These are phyloP conservation scores for Arabidopsis suecica DNA, from an alignment of 345 rosid genomes.

Conservation along the genomic window DNA sequence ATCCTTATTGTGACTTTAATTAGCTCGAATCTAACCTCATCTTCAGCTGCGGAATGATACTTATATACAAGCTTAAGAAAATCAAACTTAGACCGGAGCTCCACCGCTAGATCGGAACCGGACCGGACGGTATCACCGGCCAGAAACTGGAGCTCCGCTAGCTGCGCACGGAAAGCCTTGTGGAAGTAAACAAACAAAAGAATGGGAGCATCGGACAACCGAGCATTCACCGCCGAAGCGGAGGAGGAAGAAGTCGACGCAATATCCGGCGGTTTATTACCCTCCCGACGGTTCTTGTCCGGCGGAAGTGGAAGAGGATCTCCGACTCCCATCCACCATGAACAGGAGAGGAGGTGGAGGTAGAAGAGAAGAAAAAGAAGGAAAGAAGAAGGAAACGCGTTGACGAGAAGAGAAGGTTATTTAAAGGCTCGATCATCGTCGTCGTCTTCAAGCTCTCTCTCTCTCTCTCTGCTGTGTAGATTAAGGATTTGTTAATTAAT, in stretches of 20 bases:
- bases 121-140: constrained; percentile 43
- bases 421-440: constrained; percentile 37
- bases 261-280: constrained; percentile 13
- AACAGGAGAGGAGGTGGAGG: constrained; percentile 38
- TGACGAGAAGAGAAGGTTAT: constrained; percentile 29
- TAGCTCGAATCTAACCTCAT: constrained; percentile 57
- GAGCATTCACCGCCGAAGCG: constrained; percentile 30
- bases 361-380: not conserved
- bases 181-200: constrained; percentile 68
- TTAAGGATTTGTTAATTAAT: constrained; percentile 22
- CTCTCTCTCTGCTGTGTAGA: constrained; percentile 34
- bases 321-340: constrained; percentile 54
- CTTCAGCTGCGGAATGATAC: constrained; percentile 76
- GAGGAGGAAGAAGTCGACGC: constrained; percentile 20
- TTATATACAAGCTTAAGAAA: constrained; percentile 65
- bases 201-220: constrained; percentile 62
- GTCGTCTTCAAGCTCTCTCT: constrained; percentile 29
- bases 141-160: constrained; percentile 54
- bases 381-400: constrained; percentile 51
- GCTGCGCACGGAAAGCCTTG: constrained; percentile 66
- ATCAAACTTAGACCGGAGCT: constrained; percentile 61
- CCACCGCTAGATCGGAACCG: constrained; percentile 40
- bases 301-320: constrained; percentile 44
- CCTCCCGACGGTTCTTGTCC: constrained; percentile 43
- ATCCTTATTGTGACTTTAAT: not conserved